Evolutionary conservation across 768 basidiomycete species (phyloP).

Genomic region (Amyloporia xantha): DNA sequence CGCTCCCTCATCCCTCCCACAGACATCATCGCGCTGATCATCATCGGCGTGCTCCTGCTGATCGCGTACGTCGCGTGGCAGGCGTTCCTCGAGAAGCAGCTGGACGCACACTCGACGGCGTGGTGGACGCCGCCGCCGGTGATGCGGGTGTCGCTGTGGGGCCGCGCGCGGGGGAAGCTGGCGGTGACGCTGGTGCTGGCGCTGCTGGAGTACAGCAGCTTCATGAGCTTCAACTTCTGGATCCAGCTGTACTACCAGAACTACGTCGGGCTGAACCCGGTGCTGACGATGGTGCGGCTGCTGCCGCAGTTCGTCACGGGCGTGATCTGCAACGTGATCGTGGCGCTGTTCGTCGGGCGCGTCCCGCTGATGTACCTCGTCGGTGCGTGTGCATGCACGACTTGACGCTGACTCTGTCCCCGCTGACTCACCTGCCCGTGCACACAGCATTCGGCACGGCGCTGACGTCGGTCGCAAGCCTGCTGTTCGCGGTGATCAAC

Average conservation of each 20-base stretch:
- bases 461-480: constrained; percentile 48
- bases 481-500: constrained; percentile 65
- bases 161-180: constrained; percentile 53
- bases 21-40: constrained; percentile 69
- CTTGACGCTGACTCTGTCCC: not conserved
- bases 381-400: constrained; percentile 32
- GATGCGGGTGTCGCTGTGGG: constrained; percentile 59
- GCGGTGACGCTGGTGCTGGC: constrained; percentile 57
- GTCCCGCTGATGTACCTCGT: constrained; percentile 52
- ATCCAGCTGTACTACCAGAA: constrained; percentile 67
- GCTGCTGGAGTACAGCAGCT: constrained; percentile 57
- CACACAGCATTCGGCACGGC: constrained; percentile 45
- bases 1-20: constrained; percentile 1
- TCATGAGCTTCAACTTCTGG: constrained; percentile 50
- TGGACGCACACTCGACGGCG: constrained; percentile 10
- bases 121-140: constrained; percentile 49
- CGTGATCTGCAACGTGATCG: constrained; percentile 53
- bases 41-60: constrained; percentile 53
- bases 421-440: not conserved
- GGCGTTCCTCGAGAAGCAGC: constrained; percentile 40
- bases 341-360: constrained; percentile 51
- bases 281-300: constrained; percentile 58
- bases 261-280: constrained; percentile 45
- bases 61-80: constrained; percentile 62
- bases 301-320: constrained; percentile 70